A percentile compares a stretch with the other conserved stretches of the same genome.
Conservation (phyloP, 495 filamentous ascomycete species). For the Halenospora varia region DNA sequence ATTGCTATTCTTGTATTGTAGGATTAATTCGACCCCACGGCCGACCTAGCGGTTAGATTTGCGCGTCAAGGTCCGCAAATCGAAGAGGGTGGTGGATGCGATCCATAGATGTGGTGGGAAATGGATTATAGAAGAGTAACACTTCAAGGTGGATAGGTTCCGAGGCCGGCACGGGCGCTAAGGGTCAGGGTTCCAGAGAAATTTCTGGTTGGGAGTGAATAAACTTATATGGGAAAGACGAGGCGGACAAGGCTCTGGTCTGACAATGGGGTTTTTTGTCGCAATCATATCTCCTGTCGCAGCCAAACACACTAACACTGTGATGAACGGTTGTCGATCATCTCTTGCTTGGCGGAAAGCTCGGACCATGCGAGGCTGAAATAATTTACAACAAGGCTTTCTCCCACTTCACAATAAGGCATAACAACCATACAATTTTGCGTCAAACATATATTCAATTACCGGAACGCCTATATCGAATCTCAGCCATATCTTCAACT, state of each 20-base stretch:
- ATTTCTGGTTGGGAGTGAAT: neutral
- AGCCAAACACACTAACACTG: neutral
- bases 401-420: neutral
- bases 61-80: conserved; percentile 22
- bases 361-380: conserved; percentile 6
- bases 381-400: neutral
- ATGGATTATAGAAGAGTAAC: neutral
- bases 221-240: neutral
- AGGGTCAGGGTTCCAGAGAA: neutral
- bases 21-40: conserved; percentile 13
- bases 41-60: conserved; percentile 19
- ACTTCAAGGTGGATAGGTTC: neutral
- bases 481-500: too few relatives aligned
- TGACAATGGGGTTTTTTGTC: neutral
- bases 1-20: conserved; percentile 2
- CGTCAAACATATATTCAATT: neutral
- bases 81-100: conserved; percentile 11
- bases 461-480: too few relatives aligned
- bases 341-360: neutral
- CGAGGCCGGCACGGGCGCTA: neutral
- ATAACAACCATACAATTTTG: neutral
- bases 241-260: neutral
- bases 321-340: too few relatives aligned
- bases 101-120: conserved; percentile 20
- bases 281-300: neutral